Evolutionary conservation across 495 filamentous ascomycete species (phyloP).

Genomic region (Tuber aestivum): DNA sequence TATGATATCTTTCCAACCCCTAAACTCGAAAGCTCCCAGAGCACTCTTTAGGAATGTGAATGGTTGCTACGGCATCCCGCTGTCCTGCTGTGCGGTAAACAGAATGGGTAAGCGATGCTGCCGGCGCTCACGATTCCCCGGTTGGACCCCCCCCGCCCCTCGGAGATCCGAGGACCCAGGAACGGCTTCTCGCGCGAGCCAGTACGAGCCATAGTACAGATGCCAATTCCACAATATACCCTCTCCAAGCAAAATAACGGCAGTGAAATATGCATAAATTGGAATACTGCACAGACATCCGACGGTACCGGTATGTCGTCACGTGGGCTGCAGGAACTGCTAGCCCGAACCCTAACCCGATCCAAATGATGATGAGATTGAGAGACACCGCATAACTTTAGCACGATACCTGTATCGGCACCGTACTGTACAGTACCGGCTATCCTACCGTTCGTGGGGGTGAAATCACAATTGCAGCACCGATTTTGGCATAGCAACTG

Average conservation of each 20-base stretch:
- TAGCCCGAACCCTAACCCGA: not conserved
- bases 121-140: not conserved
- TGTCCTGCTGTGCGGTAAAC: not conserved
- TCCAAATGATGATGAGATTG: no score
- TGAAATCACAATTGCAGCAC: not conserved
- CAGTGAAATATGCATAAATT: constrained; percentile 3
- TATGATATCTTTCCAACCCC: not conserved
- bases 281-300: not conserved
- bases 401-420: no score
- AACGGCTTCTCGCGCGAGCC: not conserved
- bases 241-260: not conserved
- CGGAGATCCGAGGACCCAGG: not conserved
- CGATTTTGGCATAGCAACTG: not conserved
- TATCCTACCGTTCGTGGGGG: not conserved
- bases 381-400: not conserved
- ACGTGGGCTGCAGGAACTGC: constrained; percentile 3
- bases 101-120: not conserved
- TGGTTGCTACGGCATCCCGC: not conserved
- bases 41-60: not conserved
- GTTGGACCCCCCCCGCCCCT: not conserved
- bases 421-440: not conserved
- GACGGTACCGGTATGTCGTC: not conserved
- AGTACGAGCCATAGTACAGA: not conserved
- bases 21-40: not conserved
- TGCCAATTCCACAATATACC: not conserved